Evolutionary conservation across 2,329 filamentous ascomycete genomes (phyloP).

Genomic region (Parafenestella ontariensis): DNA sequence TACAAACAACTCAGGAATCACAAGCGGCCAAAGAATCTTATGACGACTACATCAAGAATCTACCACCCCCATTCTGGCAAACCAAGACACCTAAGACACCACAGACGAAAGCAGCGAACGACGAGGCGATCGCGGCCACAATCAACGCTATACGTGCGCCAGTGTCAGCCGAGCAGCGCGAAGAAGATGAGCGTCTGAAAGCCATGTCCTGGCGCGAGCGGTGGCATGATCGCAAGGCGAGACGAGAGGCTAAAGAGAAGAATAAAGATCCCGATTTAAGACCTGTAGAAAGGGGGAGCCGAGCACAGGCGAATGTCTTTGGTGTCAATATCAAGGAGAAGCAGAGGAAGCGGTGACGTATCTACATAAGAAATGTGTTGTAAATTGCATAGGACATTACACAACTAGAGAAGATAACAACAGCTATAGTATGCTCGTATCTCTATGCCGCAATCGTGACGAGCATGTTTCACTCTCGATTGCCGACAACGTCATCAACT

Average conservation of each 20-base stretch:
- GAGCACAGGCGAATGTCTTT: conserved; percentile 22
- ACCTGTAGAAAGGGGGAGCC: conserved; percentile 22
- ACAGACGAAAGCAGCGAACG: conserved; percentile 12
- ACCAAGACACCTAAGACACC: conserved; percentile 17
- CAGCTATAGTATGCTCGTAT: conserved; percentile 14
- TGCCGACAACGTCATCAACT: conserved; percentile 9
- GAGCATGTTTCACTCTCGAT: conserved; percentile 12
- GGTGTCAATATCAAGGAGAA: conserved; percentile 20
- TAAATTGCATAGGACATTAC: conserved; percentile 16
- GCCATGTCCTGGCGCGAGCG: conserved; percentile 23
- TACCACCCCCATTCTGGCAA: conserved; percentile 25
- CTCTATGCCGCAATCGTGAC: conserved; percentile 10
- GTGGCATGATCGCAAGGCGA: conserved; percentile 19
- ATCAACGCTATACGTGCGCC: conserved; percentile 26
- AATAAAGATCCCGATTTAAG: conserved; percentile 19
- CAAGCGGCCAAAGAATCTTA: conserved; percentile 24
- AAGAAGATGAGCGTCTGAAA: conserved; percentile 23
- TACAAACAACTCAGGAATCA: conserved; percentile 15
- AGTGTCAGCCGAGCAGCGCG: conserved; percentile 19
- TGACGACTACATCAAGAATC: conserved; percentile 22
- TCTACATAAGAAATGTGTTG: conserved; percentile 16
- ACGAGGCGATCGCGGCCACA: conserved; percentile 17
- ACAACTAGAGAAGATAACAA: conserved; percentile 13
- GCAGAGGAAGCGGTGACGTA: conserved; percentile 17
- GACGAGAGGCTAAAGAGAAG: conserved; percentile 18